These are phyloP conservation scores for Malassezia slooffiae DNA, from an alignment of 1,284 basidiomycete species.

Conservation along the genomic window DNA sequence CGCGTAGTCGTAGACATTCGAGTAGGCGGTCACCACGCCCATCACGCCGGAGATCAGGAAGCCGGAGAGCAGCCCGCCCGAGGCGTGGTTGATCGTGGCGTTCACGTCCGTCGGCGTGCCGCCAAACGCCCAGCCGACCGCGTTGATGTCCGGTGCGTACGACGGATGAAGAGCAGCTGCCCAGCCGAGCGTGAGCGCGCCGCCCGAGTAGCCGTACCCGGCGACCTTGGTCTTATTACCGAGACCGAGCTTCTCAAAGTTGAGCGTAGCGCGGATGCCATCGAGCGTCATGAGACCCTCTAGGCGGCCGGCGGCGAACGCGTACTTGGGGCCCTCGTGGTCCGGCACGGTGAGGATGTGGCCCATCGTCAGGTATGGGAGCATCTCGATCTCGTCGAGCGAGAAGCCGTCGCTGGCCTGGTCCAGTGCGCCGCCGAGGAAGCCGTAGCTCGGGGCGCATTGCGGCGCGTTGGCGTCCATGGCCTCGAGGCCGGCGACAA, in stretches of 20 bases:
- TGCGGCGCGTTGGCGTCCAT: constrained; percentile 20
- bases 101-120: constrained; percentile 27
- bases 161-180: constrained; percentile 11
- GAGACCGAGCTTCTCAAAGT: constrained; percentile 7
- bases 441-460: constrained; percentile 25
- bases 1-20: too few species aligned
- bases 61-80: background rate
- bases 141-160: constrained; percentile 25
- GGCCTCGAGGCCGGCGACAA: constrained; percentile 20
- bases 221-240: constrained; percentile 15
- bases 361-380: constrained; percentile 12
- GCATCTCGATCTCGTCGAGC: background rate
- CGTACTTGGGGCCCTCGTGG: constrained; percentile 20
- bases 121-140: constrained; percentile 25
- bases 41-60: background rate
- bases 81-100: background rate
- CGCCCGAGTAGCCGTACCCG: constrained; percentile 25
- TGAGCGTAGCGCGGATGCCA: constrained; percentile 18
- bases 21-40: too few species aligned
- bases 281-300: constrained; percentile 26
- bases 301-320: constrained; percentile 25
- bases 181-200: constrained; percentile 26
- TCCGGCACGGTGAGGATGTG: constrained; percentile 34
- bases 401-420: background rate
- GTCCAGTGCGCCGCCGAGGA: background rate